Evolutionary conservation across 352 stramenopile species (phyloP).

Genomic region (Phytophthora macrochlamydospora): DNA sequence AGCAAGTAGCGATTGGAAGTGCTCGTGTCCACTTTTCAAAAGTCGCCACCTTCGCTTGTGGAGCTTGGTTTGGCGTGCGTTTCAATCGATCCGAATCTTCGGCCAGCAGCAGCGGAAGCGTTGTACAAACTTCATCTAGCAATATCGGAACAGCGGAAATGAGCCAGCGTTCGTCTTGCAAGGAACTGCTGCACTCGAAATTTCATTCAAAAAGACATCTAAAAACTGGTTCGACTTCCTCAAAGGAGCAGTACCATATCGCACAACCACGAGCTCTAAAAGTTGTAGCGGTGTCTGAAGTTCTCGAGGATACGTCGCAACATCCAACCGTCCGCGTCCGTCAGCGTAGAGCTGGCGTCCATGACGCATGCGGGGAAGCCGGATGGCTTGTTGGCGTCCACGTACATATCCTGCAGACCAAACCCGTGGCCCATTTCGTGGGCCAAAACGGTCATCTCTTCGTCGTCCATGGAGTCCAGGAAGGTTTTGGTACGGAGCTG

Average conservation of each 20-base stretch:
- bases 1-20: slow-evolving; percentile 11
- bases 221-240: too few relatives aligned
- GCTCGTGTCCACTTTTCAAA: slow-evolving; percentile 17
- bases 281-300: background rate
- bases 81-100: background rate
- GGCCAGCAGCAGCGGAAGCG: slow-evolving; percentile 16
- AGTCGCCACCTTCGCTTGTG: background rate
- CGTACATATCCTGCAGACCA: background rate
- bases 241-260: too few relatives aligned
- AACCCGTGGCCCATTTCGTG: slow-evolving; percentile 8
- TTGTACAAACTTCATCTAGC: slow-evolving; percentile 1
- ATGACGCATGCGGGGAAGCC: background rate
- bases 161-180: too few relatives aligned
- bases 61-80: slow-evolving; percentile 12
- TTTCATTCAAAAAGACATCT: too few relatives aligned
- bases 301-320: slow-evolving; percentile 4
- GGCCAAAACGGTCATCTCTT: slow-evolving; percentile 15
- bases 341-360: background rate
- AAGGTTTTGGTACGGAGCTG: slow-evolving; percentile 9
- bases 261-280: background rate
- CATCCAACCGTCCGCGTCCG: background rate
- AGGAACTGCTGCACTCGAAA: too few relatives aligned
- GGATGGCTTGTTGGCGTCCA: background rate
- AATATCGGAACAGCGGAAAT: too few relatives aligned
- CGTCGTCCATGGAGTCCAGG: slow-evolving; percentile 13